phyloP scores from a whole-genome alignment of 1,284 basidiomycete species.

The Anthracocystis panici-leucophaei region DNA sequence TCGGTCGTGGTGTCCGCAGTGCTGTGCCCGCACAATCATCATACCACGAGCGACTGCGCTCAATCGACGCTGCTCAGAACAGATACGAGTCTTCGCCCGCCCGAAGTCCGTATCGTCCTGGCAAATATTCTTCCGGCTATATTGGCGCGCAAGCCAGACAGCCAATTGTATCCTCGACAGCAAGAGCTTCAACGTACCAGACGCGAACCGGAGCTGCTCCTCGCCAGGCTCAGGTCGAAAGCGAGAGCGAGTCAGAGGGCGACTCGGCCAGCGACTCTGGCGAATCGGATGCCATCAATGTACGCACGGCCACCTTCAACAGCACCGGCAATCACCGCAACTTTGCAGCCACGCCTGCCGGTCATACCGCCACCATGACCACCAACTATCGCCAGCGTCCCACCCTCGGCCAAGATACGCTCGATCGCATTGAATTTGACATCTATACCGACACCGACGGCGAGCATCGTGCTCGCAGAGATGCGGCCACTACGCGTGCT shows the following conservation, averaged over 20 bases:
- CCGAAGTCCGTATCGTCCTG: slow-evolving; percentile 37
- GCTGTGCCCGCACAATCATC: slow-evolving; percentile 24
- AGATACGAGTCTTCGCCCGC: slow-evolving; percentile 34
- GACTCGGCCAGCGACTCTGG: slow-evolving; percentile 45
- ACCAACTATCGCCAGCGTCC: slow-evolving; percentile 38
- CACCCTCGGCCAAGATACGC: slow-evolving; percentile 42
- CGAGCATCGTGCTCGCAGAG: slow-evolving; percentile 24
- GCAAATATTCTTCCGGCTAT: slow-evolving; percentile 28
- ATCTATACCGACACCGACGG: slow-evolving; percentile 39
- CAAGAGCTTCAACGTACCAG: slow-evolving; percentile 6
- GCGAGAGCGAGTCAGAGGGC: slow-evolving; percentile 39
- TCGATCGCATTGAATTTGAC: slow-evolving; percentile 50
- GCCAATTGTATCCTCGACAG: slow-evolving; percentile 8
- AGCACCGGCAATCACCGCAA: slow-evolving; percentile 55
- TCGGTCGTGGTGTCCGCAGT: slow-evolving; percentile 46
- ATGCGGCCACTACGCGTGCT: slow-evolving; percentile 5
- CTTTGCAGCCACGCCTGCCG: slow-evolving; percentile 47
- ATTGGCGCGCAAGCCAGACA: slow-evolving; percentile 5
- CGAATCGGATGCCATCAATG: slow-evolving; percentile 31
- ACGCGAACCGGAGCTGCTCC: slow-evolving; percentile 14
- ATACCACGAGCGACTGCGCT: slow-evolving; percentile 31
- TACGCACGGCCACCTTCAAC: slow-evolving; percentile 32
- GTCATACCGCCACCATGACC: slow-evolving; percentile 40
- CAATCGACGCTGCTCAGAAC: slow-evolving; percentile 24
- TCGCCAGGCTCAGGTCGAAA: slow-evolving; percentile 40